phyloP scores from a whole-genome alignment of 2,329 filamentous ascomycete species.

The Pseudogymnoascus sp. region DNA sequence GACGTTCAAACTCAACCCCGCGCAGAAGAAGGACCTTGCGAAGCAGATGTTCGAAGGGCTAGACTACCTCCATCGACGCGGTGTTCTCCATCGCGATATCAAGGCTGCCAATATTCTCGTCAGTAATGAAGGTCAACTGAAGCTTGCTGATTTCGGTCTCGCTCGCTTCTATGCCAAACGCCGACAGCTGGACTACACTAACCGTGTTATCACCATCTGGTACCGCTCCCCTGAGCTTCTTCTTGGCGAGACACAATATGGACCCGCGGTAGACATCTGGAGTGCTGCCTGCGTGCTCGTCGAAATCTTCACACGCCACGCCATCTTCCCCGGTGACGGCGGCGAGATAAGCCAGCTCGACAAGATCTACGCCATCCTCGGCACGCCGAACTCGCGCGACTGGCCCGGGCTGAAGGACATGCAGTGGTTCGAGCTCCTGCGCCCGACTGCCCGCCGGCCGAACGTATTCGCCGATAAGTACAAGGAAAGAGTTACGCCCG shows the following conservation, averaged over 20 bases:
- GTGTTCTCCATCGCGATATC: slow-evolving; percentile 95
- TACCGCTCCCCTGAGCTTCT: slow-evolving; percentile 87
- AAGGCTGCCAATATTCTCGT: slow-evolving; percentile 97
- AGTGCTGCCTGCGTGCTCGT: slow-evolving; percentile 94
- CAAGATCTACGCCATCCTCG: slow-evolving; percentile 88
- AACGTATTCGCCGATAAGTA: slow-evolving; percentile 80
- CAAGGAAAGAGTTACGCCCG: slow-evolving; percentile 63
- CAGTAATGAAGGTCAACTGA: slow-evolving; percentile 78
- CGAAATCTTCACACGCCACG: slow-evolving; percentile 88
- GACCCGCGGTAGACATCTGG: slow-evolving; percentile 88
- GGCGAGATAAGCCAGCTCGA: slow-evolving; percentile 94
- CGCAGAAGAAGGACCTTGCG: slow-evolving; percentile 87
- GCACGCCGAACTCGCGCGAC: slow-evolving; percentile 72
- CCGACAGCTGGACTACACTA: slow-evolving; percentile 89
- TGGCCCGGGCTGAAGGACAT: slow-evolving; percentile 91
- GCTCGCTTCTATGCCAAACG: slow-evolving; percentile 94
- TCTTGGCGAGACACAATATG: slow-evolving; percentile 83
- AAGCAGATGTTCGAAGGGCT: slow-evolving; percentile 89
- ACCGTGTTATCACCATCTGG: slow-evolving; percentile 98
- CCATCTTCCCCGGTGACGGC: slow-evolving; percentile 91
- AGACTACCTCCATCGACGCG: slow-evolving; percentile 83
- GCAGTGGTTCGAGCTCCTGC: slow-evolving; percentile 91
- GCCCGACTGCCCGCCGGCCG: slow-evolving; percentile 63
- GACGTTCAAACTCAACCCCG: slow-evolving; percentile 71
- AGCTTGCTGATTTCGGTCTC: slow-evolving; percentile 91